Conservation (phyloP, 768 basidiomycete genomes). For the Gloeopeniophorella convolvens region DNA sequence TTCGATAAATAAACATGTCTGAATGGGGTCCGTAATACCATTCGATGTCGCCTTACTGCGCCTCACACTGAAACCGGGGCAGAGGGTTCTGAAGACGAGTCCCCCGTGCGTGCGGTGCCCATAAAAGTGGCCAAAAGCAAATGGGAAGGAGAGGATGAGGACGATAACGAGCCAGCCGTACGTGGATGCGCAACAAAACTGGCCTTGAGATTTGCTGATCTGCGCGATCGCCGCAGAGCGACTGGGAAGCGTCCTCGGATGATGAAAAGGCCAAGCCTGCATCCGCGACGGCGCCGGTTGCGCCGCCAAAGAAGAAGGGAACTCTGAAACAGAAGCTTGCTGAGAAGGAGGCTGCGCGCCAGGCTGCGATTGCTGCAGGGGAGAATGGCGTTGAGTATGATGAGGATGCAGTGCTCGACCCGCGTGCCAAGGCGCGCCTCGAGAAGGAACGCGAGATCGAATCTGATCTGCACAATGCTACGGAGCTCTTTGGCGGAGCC, state of each 20-base stretch:
- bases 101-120: conserved; percentile 15
- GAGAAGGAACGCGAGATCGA: conserved; percentile 81
- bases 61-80: conserved; percentile 1
- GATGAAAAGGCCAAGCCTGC: conserved; percentile 49
- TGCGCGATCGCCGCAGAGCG: conserved; percentile 51
- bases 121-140: conserved; percentile 37
- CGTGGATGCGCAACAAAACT: conserved; percentile 27
- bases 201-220: neutral
- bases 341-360: conserved; percentile 80
- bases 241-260: conserved; percentile 86
- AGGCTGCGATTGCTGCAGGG: conserved; percentile 37
- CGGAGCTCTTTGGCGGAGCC: conserved; percentile 70
- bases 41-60: neutral
- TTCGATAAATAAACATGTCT: conserved; percentile 15
- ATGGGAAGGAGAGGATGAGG: conserved; percentile 92
- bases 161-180: conserved; percentile 72
- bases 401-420: conserved; percentile 60
- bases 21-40: too few relatives aligned
- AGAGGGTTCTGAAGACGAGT: conserved; percentile 18
- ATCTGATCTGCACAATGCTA: conserved; percentile 80
- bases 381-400: conserved; percentile 52
- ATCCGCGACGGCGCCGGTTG: conserved; percentile 39
- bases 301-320: conserved; percentile 87
- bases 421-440: conserved; percentile 64
- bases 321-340: conserved; percentile 87